A percentile compares a stretch with the other conserved stretches of the same genome.
phyloP scores from a whole-genome alignment of 768 basidiomycete species.

The Auriscalpium microsporum region DNA sequence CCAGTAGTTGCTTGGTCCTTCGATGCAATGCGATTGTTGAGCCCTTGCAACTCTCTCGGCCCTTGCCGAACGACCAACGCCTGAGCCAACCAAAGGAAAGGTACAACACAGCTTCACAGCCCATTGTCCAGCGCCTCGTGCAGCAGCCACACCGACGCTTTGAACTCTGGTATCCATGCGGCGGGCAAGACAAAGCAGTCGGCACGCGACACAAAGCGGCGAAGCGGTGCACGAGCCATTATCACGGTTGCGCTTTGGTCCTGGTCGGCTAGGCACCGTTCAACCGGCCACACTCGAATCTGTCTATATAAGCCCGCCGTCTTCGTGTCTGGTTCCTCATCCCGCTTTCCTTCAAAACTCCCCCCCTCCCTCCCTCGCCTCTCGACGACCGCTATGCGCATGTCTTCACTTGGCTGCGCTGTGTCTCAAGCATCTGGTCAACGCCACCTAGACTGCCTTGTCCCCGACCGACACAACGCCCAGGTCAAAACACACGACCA shows the following conservation, averaged over 20 bases:
- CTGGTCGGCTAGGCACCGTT: neutral
- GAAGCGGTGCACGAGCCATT: neutral
- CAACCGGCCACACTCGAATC: neutral
- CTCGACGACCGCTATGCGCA: too few species aligned
- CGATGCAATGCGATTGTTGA: neutral
- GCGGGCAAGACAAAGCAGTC: too few species aligned
- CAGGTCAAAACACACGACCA: too few species aligned
- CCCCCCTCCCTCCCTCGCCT: neutral
- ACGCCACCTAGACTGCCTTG: too few species aligned
- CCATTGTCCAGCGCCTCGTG: neutral
- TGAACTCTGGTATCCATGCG: too few species aligned
- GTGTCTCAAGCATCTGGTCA: too few species aligned
- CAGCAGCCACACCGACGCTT: neutral
- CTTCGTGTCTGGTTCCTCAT: neutral
- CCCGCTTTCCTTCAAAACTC: neutral
- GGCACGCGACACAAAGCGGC: too few species aligned
- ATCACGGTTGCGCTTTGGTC: neutral
- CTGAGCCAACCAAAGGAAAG: neutral
- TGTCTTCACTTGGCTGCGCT: too few species aligned
- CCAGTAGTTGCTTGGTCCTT: slow-evolving; percentile 35
- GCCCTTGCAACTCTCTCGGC: neutral
- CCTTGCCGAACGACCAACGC: neutral
- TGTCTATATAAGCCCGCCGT: neutral
- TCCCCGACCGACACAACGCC: too few species aligned
- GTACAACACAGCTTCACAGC: neutral